Evolutionary conservation across 2,329 filamentous ascomycete genomes (phyloP), one percentile per base, ranked within the genome.

Genomic region (Xylaria sp.): DNA sequence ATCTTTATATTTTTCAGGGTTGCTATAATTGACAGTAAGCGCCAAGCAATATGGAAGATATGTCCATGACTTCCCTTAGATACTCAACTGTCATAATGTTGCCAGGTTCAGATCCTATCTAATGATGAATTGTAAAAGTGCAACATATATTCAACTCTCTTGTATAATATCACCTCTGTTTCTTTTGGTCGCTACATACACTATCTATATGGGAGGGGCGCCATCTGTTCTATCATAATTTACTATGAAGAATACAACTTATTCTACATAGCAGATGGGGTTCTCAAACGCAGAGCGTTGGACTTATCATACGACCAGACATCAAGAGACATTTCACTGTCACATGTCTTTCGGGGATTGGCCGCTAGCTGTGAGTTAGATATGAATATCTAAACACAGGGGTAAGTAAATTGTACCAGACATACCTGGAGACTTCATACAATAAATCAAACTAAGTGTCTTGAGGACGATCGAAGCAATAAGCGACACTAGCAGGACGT

Each of bases 401-500:
- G 25, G n/a, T 25, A 39, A 10, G 41, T n/a, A 2, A 18, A 52
- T 31, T 54, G 18, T 28, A 65, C 39, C 10, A 37, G 10, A 37
- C 34, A 37, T 37, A 37, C 54, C 44, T 12, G 13, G 34, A 20
- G 10, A 9, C 9, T 5, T 46, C n/a, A 12, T 18, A 18, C 10
- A 20, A n/a, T n/a, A 6, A 10, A 9, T 37, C n/a, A 10, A 54
- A 7, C 15, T 3, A 25, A 8, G 20, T 39, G 20, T 13, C 31
- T 61, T 44, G 67, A 58, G 56, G 28, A 1, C 58, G 58, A 20
- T 70, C 62, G 23, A 65, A 25, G 2, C 56, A 10, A 57, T 66
- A 65, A 46, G 65, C 69, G 23, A 66, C 58, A n/a, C 58, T 68
- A 34, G 57, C 48, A 31, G 69, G 69, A 23, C 69, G 31, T 28